A percentile compares a stretch with the other conserved stretches of the same genome.
phyloP scores from a whole-genome alignment of 2,329 filamentous ascomycete genomes.

The Chaetothyriales sp. region DNA sequence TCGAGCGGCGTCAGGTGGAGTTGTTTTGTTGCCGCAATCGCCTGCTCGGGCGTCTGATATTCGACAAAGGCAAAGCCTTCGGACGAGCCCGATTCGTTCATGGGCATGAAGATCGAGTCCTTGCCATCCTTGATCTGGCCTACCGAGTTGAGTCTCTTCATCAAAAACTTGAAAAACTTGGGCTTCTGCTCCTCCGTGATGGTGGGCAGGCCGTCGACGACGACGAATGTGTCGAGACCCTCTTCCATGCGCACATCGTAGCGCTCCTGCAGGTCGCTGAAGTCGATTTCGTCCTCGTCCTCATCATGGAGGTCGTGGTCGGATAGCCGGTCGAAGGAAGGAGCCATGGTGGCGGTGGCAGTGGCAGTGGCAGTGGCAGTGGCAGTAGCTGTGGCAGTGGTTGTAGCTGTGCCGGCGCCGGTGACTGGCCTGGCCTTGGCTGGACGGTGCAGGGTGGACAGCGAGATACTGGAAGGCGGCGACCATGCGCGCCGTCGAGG shows the following conservation, averaged over 20 bases:
- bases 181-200: constrained; percentile 83
- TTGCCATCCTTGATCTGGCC: constrained; percentile 59
- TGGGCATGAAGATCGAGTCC: constrained; percentile 84
- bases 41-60: constrained; percentile 81
- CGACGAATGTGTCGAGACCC: constrained; percentile 85
- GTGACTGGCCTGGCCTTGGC: background rate
- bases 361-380: constrained; percentile 29
- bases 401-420: constrained; percentile 41
- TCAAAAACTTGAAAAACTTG: constrained; percentile 89
- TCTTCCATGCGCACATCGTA: constrained; percentile 94
- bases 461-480: background rate
- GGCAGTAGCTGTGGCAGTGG: too few relatives aligned
- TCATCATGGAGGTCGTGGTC: constrained; percentile 84
- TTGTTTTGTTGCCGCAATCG: constrained; percentile 73
- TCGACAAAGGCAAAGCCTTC: constrained; percentile 96
- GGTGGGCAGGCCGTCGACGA: constrained; percentile 82
- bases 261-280: constrained; percentile 80
- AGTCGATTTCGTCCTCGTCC: constrained; percentile 87
- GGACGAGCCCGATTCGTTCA: constrained; percentile 74
- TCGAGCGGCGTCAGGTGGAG: constrained; percentile 80
- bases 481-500: background rate
- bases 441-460: too few relatives aligned
- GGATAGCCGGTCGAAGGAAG: constrained; percentile 81
- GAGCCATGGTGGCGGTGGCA: constrained; percentile 58
- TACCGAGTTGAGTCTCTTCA: constrained; percentile 79